Conservation (phyloP, 768 basidiomycete species). For the Russula sp. region DNA sequence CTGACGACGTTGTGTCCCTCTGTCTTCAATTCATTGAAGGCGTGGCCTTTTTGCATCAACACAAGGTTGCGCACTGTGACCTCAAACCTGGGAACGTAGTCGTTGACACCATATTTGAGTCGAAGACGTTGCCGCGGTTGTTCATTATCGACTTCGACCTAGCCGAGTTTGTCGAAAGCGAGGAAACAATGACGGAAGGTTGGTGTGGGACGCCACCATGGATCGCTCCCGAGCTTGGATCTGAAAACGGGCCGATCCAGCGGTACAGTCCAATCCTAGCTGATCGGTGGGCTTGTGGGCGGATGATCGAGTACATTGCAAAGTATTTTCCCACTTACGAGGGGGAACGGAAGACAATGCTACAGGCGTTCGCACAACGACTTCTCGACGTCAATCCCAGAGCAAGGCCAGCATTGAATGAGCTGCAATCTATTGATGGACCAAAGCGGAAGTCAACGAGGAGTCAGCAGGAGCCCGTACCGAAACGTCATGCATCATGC, state of each 20-base stretch:
- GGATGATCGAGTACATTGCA: not conserved
- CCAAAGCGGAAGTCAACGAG: not conserved
- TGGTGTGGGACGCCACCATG: slow-evolving; percentile 6
- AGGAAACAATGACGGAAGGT: not conserved
- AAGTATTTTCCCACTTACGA: not conserved
- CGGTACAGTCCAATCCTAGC: slow-evolving; percentile 1
- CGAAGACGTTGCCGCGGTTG: not conserved
- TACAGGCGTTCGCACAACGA: not conserved
- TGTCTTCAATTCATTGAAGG: slow-evolving; percentile 3
- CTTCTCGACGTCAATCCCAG: not conserved
- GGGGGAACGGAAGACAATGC: not conserved
- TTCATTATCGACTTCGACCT: slow-evolving; percentile 3
- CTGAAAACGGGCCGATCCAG: not conserved
- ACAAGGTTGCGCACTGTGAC: slow-evolving; percentile 4
- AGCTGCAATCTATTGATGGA: not conserved
- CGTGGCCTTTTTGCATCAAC: slow-evolving; percentile 13
- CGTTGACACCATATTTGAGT: not conserved
- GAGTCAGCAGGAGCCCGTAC: not conserved
- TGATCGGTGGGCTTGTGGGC: slow-evolving; percentile 4
- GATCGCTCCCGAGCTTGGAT: slow-evolving; percentile 1
- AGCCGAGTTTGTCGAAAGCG: not conserved
- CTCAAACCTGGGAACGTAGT: slow-evolving; percentile 1
- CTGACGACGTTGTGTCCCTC: not conserved
- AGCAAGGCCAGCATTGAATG: not conserved
- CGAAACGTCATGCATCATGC: not conserved